phyloP scores from a whole-genome alignment of 2,329 filamentous ascomycete species.

The Diaporthe longicolla region DNA sequence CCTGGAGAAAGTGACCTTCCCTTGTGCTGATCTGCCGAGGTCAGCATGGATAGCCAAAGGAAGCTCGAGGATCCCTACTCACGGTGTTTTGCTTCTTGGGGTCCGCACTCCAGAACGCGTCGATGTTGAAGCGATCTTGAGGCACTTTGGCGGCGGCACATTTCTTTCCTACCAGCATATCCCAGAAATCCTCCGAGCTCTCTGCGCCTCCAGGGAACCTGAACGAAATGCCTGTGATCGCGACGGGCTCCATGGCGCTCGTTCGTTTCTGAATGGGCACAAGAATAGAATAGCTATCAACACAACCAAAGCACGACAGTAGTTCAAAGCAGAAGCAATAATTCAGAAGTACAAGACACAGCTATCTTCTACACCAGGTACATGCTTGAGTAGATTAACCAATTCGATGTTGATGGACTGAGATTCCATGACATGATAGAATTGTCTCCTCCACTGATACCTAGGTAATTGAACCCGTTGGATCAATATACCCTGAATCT shows the following conservation, averaged over 20 bases:
- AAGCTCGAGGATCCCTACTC: not conserved
- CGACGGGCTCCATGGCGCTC: slow-evolving; percentile 33
- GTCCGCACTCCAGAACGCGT: slow-evolving; percentile 42
- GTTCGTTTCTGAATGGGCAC: no score
- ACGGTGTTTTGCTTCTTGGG: slow-evolving; percentile 37
- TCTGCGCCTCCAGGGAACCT: slow-evolving; percentile 39
- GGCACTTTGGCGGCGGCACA: slow-evolving; percentile 43
- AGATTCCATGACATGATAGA: no score
- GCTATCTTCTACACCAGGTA: no score
- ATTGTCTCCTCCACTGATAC: no score
- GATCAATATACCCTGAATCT: no score
- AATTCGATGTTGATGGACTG: no score
- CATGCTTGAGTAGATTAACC: no score
- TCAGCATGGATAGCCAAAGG: not conserved
- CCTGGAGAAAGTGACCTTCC: not conserved
- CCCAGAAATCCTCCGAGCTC: slow-evolving; percentile 21
- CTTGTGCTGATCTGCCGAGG: not conserved
- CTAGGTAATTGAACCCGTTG: no score
- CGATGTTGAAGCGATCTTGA: slow-evolving; percentile 46
- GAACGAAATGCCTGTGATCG: slow-evolving; percentile 41
- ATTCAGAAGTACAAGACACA: no score
- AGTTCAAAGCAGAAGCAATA: no score
- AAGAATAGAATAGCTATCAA: no score
- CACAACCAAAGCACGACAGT: no score
- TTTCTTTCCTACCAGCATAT: slow-evolving; percentile 3